A percentile compares a stretch with the other conserved stretches of the same genome.
Evolutionary conservation across 2,329 filamentous ascomycete species (phyloP).

Genomic region (Fusarium irregulare): DNA sequence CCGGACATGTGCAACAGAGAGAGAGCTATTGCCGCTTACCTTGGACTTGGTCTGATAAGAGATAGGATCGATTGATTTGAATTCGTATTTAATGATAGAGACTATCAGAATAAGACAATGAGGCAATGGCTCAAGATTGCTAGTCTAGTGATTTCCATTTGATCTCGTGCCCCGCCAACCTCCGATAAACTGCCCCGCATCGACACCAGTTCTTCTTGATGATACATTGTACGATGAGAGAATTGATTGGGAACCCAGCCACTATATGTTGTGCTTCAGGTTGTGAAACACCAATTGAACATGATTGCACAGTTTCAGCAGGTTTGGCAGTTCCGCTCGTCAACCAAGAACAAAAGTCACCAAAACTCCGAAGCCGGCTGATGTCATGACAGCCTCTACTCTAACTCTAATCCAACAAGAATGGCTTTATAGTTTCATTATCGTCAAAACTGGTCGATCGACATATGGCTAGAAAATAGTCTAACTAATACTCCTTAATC

Average conservation of each 20-base stretch:
- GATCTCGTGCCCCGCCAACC: conserved; percentile 25
- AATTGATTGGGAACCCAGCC: not conserved
- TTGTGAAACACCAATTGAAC: not conserved
- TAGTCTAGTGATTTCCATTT: conserved; percentile 23
- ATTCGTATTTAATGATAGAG: not conserved
- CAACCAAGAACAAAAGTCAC: not conserved
- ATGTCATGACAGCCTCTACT: conserved; percentile 1
- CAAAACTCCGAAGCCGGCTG: not conserved
- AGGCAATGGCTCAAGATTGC: conserved; percentile 19
- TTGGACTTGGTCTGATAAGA: not conserved
- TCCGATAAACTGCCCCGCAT: conserved; percentile 24
- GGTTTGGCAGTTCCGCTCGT: not conserved
- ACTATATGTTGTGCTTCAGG: not conserved
- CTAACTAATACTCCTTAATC: conserved; percentile 2
- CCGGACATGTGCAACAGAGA: not conserved
- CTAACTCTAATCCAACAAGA: conserved; percentile 3
- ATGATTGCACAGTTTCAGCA: not conserved
- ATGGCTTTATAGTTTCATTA: conserved; percentile 33
- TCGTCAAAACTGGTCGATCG: conserved; percentile 28
- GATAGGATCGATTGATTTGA: not conserved
- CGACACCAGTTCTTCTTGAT: not conserved
- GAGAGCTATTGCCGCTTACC: not conserved
- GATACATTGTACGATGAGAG: not conserved
- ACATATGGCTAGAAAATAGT: conserved; percentile 1
- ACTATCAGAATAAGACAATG: not conserved